Base-by-base conservation (phyloP, 2,329 filamentous ascomycete species). In the Xylariaceae sp. region DNA sequence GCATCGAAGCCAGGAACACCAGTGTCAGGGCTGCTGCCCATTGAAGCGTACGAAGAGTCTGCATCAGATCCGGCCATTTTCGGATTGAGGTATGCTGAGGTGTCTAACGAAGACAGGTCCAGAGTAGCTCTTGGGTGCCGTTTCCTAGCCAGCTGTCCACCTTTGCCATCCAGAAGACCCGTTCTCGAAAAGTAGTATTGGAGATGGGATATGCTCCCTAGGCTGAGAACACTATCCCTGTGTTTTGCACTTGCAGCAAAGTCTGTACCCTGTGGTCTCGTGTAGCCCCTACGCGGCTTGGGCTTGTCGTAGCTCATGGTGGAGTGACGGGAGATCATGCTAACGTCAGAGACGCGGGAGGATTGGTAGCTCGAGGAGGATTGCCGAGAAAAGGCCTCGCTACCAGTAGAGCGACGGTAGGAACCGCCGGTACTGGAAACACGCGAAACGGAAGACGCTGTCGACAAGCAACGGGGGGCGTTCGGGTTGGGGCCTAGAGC, bases 171-270 rank as follows among this genome's bases (percentile, higher is more conserved):
- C 38, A 98, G 69, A 49, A 98, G 68, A 4, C 93, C 93, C 1
- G 93, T 98, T 45, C 93, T 78, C 28, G 93, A 91, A 69, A 98
- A 98, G 67, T 97, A 98, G 68, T 97, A 95, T 65, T 98, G 93
- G 59, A 98, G 72, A 68, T 98, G 93, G 42, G 90, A 89, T 56
- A 98, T 98, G 65, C 90, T 96, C 41, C 93, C 93, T 48, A 98
- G 69, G 59, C 89, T 95, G 79, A 97, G 85, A 51, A 98, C 93
- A 61, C 90, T 96, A 64, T 98, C 91, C 49, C 93, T 78, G 38
- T 89, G 89, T 60, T 82, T 83, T 35, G 93, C 93, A 42, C 90
- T 96, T 45, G 87, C 85, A 19, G 93, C 88, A 63, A 97, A 98
- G 57, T 89, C 79, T 38, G 87, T 94, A 40, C 83, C 87, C 61